These are phyloP conservation scores for Podospora fimiseda DNA, from an alignment of 495 filamentous ascomycete species.

Conservation along the genomic window DNA sequence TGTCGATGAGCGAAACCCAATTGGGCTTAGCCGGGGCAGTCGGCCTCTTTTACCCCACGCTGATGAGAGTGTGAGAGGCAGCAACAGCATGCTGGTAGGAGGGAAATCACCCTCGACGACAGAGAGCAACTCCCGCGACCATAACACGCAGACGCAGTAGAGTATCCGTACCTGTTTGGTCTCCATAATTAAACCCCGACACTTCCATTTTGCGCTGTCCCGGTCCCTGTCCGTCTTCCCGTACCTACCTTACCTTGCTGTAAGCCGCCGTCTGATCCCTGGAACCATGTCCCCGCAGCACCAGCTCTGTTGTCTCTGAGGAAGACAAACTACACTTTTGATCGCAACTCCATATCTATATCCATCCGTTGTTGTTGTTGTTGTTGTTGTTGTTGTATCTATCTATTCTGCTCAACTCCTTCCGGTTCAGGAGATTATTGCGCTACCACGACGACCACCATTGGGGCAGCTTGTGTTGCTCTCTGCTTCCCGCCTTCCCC, in stretches of 20 bases:
- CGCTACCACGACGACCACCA: no score
- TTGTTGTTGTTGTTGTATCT: background rate
- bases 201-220: background rate
- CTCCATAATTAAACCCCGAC: background rate
- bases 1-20: constrained; percentile 3
- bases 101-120: background rate
- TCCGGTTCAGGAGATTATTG: no score
- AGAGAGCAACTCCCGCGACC: constrained; percentile 11
- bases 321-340: constrained; percentile 2
- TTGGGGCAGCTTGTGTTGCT: no score
- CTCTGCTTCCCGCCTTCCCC: no score
- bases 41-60: constrained; percentile 20
- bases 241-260: background rate
- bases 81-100: background rate
- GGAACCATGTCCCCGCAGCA: constrained; percentile 16
- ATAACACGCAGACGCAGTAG: background rate
- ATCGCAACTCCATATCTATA: constrained; percentile 10
- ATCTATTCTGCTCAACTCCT: background rate
- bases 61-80: background rate
- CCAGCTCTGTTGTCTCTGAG: constrained; percentile 8
- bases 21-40: constrained; percentile 5
- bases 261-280: no score
- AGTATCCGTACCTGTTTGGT: background rate
- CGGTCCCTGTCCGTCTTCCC: background rate
- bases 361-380: constrained; percentile 5